phyloP scores from a whole-genome alignment of 2,329 filamentous ascomycete species.

The Fusarium anthophilum region DNA sequence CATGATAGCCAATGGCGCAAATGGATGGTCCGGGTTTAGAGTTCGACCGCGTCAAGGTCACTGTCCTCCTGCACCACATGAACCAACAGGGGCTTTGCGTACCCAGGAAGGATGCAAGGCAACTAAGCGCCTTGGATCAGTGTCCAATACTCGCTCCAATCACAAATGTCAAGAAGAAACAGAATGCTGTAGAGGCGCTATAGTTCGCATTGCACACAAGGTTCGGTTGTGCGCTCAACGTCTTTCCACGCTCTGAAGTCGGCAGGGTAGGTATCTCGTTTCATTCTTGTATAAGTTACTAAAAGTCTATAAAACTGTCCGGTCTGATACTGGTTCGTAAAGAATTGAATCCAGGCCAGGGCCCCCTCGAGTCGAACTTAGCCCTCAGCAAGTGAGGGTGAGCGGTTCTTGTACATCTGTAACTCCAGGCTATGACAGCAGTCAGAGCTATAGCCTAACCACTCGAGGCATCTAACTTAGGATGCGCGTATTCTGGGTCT shows the following conservation, averaged over 20 bases:
- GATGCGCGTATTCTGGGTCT: not conserved
- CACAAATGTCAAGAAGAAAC: too few species aligned
- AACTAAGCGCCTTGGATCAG: too few species aligned
- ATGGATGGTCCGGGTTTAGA: too few species aligned
- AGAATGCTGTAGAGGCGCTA: too few species aligned
- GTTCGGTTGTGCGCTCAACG: not conserved
- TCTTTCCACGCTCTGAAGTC: not conserved
- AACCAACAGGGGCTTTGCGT: not conserved
- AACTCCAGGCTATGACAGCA: not conserved
- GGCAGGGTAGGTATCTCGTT: not conserved
- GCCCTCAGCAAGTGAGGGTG: not conserved
- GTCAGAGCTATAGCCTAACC: not conserved
- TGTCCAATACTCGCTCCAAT: rapidly evolving
- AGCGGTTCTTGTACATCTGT: not conserved
- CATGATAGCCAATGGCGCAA: too few species aligned
- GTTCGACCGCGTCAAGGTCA: not conserved
- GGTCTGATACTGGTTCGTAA: not conserved
- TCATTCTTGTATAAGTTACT: not conserved
- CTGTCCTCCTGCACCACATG: not conserved
- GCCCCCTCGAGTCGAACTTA: not conserved
- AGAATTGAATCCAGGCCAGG: not conserved
- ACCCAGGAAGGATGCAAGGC: not conserved
- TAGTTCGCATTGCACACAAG: not conserved
- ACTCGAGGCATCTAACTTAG: not conserved
- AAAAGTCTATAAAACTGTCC: not conserved